Base-by-base conservation (phyloP, 306 rosid genomes). In the Casuarina equisetifolia region DNA sequence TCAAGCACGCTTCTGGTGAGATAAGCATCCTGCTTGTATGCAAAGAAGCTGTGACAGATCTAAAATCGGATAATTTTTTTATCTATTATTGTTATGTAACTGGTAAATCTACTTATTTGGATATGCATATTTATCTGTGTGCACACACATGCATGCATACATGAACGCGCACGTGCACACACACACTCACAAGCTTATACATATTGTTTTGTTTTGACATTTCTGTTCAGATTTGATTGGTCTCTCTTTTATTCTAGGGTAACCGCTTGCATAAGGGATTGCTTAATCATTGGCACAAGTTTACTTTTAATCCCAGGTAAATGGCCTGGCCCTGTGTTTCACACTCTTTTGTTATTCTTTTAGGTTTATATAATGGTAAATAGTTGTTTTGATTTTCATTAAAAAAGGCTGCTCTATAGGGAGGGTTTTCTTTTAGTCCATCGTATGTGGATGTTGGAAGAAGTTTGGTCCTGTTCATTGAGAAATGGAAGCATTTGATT, bases 241-340 rank as follows among this genome's bases (percentile, higher is more conserved):
- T 67, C 25, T 17, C 58, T 20, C 45, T 74, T 58, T 73, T 75
- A 80, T 81, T 81, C 72, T 78, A 96, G 98, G 99, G 97, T 64
- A 92, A 88, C 51, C 97, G 98, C 85, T 85, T 95, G 86, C 93
- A 95, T 88, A 95, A 92, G 86, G 93, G 89, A 82, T 87, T 95
- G 62, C 87, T 88, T 80, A 85, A 42, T 84, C 98, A 95, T 87
- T 92, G 98, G 98, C 97, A 92, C 74, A 95, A 89, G 87, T 92
- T 85, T 82, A 89, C 97, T 68, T 95, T 95, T 77, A 95, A 95
- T 87, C 99, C 99, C 66, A 96, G 99, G 98, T 92, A 91, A 76
- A 68, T 74, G 78, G 64, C 81, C 77, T 79, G 54, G 69, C 68
- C 70, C 80, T 75, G 8, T 86, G 76, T 76, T 76, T 75, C 40